Evolutionary conservation across 768 basidiomycete species (phyloP).

Genomic region (Pleurotus salmoneostramineus): DNA sequence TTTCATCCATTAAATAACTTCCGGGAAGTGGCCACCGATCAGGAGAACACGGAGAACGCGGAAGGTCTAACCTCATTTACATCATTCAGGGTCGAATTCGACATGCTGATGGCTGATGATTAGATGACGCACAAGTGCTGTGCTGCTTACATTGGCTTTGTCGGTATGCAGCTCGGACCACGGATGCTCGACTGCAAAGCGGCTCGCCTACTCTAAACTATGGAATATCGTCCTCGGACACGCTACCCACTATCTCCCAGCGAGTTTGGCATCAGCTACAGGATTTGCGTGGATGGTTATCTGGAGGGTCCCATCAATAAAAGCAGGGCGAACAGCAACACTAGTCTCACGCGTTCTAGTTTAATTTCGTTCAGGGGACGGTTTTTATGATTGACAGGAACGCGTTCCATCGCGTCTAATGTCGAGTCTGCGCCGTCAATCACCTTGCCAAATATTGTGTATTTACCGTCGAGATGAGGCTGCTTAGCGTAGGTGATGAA

Average conservation of each 20-base stretch:
- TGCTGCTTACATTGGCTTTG: neutral
- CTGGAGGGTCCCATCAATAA: constrained; percentile 30
- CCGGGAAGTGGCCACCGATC: neutral
- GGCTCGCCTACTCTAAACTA: neutral
- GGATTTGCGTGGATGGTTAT: constrained; percentile 94
- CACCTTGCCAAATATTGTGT: constrained; percentile 95
- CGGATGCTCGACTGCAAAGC: too few species aligned
- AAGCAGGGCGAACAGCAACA: constrained; percentile 7
- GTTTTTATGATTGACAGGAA: constrained; percentile 89
- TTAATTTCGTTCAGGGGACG: constrained; percentile 84
- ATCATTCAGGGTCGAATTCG: neutral
- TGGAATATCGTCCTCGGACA: neutral
- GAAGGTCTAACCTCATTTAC: neutral
- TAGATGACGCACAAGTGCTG: neutral
- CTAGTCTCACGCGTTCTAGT: constrained; percentile 61
- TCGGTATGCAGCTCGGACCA: neutral
- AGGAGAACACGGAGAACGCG: neutral
- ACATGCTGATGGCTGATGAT: neutral
- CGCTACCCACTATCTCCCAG: neutral
- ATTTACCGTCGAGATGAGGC: constrained; percentile 89
- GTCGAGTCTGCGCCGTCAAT: constrained; percentile 97
- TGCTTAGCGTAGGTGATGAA: constrained; percentile 93
- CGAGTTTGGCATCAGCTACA: constrained; percentile 72
- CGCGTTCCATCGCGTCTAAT: constrained; percentile 89
- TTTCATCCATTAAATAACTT: too few species aligned